Evolutionary conservation across 768 basidiomycete genomes (phyloP).

Genomic region (Leccinum imitatum): DNA sequence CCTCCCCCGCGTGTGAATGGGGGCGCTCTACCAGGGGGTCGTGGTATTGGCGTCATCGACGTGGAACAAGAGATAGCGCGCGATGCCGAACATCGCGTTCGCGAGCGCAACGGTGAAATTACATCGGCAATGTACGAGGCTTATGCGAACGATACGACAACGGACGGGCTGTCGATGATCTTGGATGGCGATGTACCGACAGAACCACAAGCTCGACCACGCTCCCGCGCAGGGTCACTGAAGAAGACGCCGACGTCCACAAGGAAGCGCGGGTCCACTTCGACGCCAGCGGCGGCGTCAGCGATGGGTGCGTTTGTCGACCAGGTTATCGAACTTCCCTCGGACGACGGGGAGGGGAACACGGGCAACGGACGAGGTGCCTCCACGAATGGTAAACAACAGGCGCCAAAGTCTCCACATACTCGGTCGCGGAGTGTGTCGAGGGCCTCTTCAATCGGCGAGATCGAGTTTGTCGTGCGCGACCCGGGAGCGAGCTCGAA

Average conservation of each 20-base stretch:
- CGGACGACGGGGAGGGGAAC: conserved; percentile 17
- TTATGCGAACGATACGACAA: not conserved
- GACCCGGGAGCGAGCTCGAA: not conserved
- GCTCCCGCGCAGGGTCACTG: conserved; percentile 9
- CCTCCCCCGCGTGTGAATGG: conserved; percentile 10
- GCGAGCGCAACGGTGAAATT: not conserved
- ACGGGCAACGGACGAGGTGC: not conserved
- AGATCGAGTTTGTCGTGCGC: not conserved
- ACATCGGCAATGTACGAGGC: not conserved
- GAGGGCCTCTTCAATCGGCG: conserved; percentile 4
- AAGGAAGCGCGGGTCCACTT: not conserved
- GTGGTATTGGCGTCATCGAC: conserved; percentile 26
- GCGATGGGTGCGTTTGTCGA: conserved; percentile 19
- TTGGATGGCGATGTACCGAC: not conserved
- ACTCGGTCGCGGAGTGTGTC: not conserved
- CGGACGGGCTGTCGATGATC: conserved; percentile 2
- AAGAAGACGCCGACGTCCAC: conserved; percentile 10
- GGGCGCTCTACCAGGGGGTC: conserved; percentile 32
- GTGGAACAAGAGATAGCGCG: conserved; percentile 23
- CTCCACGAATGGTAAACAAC: not conserved
- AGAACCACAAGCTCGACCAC: not conserved
- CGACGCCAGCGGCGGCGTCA: not conserved
- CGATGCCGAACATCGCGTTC: conserved; percentile 14
- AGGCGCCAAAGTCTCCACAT: not conserved
- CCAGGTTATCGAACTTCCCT: conserved; percentile 23